A percentile compares a stretch with the other conserved stretches of the same genome.
Evolutionary conservation across 2,329 filamentous ascomycete genomes (phyloP).

Genomic region (Alternaria postmessia): DNA sequence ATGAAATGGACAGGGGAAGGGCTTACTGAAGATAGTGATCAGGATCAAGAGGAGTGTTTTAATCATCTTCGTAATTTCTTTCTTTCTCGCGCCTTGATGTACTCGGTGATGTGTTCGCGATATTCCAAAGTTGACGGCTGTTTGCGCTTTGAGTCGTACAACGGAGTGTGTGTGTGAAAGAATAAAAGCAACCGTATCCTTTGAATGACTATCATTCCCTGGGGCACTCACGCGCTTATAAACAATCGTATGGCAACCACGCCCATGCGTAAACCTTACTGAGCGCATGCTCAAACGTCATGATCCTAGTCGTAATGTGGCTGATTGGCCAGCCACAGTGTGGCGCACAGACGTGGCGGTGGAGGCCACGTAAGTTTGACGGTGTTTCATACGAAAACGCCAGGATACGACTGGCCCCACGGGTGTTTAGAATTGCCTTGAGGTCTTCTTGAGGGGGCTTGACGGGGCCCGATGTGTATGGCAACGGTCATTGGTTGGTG

Average conservation of each 20-base stretch:
- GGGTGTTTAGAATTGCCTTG: too few species aligned
- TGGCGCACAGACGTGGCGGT: neutral
- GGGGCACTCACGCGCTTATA: neutral
- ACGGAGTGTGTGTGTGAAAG: neutral
- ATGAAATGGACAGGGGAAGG: neutral
- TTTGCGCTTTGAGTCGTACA: neutral
- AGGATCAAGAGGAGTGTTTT: slow-evolving; percentile 54
- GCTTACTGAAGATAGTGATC: slow-evolving; percentile 55
- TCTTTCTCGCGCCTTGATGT: neutral
- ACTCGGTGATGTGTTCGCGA: neutral
- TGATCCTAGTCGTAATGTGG: neutral
- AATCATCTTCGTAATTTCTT: slow-evolving; percentile 23
- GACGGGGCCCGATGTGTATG: too few species aligned
- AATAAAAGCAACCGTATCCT: neutral
- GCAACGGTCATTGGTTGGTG: too few species aligned
- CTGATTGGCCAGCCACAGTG: slow-evolving; percentile 11
- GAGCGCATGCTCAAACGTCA: slow-evolving; percentile 1
- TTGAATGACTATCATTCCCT: neutral
- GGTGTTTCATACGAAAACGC: neutral
- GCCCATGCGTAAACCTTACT: slow-evolving; percentile 5
- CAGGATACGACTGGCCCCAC: neutral
- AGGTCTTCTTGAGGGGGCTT: too few species aligned
- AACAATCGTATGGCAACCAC: neutral
- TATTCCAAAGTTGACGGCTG: neutral
- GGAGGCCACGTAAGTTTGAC: slow-evolving; percentile 1